Conservation (phyloP, 179 eudicot genomes). For the Monotropa hypopitys region DNA sequence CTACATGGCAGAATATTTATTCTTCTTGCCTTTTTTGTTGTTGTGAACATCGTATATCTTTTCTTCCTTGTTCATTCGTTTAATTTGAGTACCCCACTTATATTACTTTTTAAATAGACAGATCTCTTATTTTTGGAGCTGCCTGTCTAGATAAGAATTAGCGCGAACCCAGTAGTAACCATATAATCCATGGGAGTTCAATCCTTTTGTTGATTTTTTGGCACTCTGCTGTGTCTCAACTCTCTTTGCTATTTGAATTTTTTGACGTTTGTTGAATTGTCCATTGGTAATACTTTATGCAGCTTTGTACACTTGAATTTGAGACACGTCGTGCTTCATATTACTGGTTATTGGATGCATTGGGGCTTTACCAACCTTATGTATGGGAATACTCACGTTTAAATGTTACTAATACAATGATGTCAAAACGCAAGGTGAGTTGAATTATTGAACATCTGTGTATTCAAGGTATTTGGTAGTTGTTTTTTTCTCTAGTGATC, state of each 20-base stretch:
- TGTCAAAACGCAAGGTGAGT: constrained; percentile 94
- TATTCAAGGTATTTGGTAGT: not conserved
- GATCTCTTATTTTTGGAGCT: not conserved
- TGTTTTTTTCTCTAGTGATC: not conserved
- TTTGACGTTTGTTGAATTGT: not conserved
- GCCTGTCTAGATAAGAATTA: not conserved
- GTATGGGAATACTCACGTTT: constrained; percentile 99
- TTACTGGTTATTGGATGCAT: constrained; percentile 82
- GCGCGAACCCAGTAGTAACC: not conserved
- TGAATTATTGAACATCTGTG: not conserved
- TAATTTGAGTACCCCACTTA: not conserved
- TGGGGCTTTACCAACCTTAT: constrained; percentile 73
- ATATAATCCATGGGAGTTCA: not conserved
- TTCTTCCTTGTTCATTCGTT: not conserved
- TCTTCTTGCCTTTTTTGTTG: not conserved
- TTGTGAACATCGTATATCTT: not conserved
- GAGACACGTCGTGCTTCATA: constrained; percentile 97
- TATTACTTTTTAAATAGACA: not conserved
- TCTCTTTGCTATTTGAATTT: not conserved
- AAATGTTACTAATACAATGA: constrained; percentile 80
- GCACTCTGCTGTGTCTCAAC: not conserved
- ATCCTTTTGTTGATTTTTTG: not conserved
- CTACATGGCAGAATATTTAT: not conserved
- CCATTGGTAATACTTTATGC: constrained; percentile 14
- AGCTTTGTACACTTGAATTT: constrained; percentile 96